These are phyloP conservation scores for Sarcocystis neurona DNA, from an alignment of 169 alveolate species.

Conservation along the genomic window DNA sequence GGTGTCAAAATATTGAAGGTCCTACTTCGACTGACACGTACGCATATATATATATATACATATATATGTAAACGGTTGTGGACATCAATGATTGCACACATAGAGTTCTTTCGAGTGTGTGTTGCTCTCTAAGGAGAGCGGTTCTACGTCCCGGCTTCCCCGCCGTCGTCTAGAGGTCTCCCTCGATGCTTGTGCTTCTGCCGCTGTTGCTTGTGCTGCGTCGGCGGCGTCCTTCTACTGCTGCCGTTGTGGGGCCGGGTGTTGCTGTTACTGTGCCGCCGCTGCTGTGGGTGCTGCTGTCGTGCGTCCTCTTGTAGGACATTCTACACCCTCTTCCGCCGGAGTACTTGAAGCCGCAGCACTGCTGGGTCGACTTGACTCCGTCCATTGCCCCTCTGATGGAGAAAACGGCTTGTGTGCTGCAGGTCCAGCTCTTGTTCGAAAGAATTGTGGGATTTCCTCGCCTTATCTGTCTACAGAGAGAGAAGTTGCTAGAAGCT, in stretches of 20 bases:
- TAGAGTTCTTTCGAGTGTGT: too few relatives aligned
- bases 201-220: background rate
- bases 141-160: too few relatives aligned
- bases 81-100: too few relatives aligned
- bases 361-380: conserved; percentile 59
- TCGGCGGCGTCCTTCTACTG: too few relatives aligned
- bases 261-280: too few relatives aligned
- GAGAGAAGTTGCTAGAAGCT: conserved; percentile 41
- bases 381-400: conserved; percentile 7
- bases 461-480: conserved; percentile 2
- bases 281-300: too few relatives aligned
- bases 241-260: too few relatives aligned
- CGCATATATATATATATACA: too few relatives aligned
- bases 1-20: too few relatives aligned
- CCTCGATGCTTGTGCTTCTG: background rate
- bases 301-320: conserved; percentile 44
- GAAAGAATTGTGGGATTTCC: conserved; percentile 52
- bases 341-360: conserved; percentile 45
- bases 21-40: too few relatives aligned
- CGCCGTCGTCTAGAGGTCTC: too few relatives aligned
- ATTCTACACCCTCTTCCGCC: conserved; percentile 48
- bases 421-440: conserved; percentile 41
- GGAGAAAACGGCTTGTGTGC: conserved; percentile 20
- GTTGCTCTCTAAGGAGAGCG: too few relatives aligned
- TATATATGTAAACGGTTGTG: background rate